Percentiles rank a stretch among this genome's conserved stretches.
Evolutionary conservation across 805 yeast species (phyloP).

Genomic region (Teunomyces panamensis): DNA sequence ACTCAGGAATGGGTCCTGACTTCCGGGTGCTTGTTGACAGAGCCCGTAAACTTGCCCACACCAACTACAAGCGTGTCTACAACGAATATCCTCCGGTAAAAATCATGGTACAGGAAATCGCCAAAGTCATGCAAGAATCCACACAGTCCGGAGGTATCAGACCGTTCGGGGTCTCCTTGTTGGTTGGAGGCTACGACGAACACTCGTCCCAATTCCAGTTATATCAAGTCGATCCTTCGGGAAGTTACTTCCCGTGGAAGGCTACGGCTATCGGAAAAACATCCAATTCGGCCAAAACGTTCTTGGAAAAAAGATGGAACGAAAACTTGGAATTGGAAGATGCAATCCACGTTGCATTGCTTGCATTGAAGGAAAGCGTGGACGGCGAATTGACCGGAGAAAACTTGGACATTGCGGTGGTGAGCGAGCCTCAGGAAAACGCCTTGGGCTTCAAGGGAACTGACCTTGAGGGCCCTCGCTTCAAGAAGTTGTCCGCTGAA

Average conservation of each 20-base stretch:
- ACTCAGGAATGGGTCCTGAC: conserved; percentile 99
- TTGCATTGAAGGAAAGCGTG: conserved; percentile 92
- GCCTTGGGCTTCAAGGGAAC: conserved; percentile 86
- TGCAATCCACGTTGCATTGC: conserved; percentile 92
- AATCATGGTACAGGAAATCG: conserved; percentile 89
- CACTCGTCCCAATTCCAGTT: conserved; percentile 65
- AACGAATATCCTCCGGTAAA: conserved; percentile 97
- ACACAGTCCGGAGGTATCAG: conserved; percentile 98
- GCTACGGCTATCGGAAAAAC: conserved; percentile 99
- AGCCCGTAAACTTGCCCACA: conserved; percentile 90
- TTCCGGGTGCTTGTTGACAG: conserved; percentile 91
- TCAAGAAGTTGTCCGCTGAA: conserved; percentile 77
- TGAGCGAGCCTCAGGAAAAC: conserved; percentile 79
- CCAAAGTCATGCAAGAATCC: conserved; percentile 97
- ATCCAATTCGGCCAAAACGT: conserved; percentile 93
- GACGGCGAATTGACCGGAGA: conserved; percentile 98
- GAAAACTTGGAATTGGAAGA: conserved; percentile 96
- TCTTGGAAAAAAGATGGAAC: conserved; percentile 97
- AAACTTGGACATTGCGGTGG: conserved; percentile 86
- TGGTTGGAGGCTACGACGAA: conserved; percentile 93
- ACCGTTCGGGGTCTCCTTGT: conserved; percentile 94
- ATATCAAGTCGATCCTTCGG: conserved; percentile 97
- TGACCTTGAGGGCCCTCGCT: conserved; percentile 81
- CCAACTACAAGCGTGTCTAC: conserved; percentile 87
- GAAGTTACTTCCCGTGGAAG: conserved; percentile 98